Conservation (phyloP, 441 rosid species). For the Flueggea neowawraea region DNA sequence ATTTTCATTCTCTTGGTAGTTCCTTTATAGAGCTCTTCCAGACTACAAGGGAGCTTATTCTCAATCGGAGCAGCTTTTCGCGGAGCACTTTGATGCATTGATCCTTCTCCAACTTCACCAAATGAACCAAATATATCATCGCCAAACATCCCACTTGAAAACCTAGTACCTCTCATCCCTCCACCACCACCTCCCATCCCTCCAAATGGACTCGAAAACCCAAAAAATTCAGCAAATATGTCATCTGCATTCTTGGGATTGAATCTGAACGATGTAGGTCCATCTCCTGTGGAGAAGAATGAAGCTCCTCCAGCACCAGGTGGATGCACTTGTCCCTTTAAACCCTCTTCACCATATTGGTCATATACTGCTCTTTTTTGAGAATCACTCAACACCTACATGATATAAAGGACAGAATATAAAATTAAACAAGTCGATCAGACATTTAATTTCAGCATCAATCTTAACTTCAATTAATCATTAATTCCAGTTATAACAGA, state of each 20-base stretch:
- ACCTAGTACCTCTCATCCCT: conserved; percentile 52
- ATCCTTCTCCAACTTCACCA: conserved; percentile 47
- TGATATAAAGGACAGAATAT: not conserved
- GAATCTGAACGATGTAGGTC: conserved; percentile 46
- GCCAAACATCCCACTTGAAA: conserved; percentile 52
- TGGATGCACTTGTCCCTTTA: conserved; percentile 72
- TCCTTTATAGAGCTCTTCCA: conserved; percentile 83
- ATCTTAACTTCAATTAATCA: too few relatives aligned
- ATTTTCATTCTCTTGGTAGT: conserved; percentile 85
- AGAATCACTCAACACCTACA: conserved; percentile 80
- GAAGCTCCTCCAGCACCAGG: conserved; percentile 51
- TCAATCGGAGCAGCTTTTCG: conserved; percentile 71
- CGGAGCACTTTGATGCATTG: conserved; percentile 45
- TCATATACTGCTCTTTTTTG: conserved; percentile 76
- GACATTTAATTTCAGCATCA: too few relatives aligned
- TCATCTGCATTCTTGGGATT: conserved; percentile 69
- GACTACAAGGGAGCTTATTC: conserved; percentile 67
- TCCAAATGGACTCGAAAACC: conserved; percentile 56
- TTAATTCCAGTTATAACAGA: too few relatives aligned
- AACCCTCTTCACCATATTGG: conserved; percentile 83
- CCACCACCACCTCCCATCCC: conserved; percentile 35
- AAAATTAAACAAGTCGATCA: too few relatives aligned
- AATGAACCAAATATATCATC: conserved; percentile 53
- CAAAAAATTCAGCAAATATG: conserved; percentile 65
- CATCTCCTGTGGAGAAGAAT: conserved; percentile 53